Conservation (phyloP, 352 stramenopile species). For the Phytophthora chlamydospora region DNA sequence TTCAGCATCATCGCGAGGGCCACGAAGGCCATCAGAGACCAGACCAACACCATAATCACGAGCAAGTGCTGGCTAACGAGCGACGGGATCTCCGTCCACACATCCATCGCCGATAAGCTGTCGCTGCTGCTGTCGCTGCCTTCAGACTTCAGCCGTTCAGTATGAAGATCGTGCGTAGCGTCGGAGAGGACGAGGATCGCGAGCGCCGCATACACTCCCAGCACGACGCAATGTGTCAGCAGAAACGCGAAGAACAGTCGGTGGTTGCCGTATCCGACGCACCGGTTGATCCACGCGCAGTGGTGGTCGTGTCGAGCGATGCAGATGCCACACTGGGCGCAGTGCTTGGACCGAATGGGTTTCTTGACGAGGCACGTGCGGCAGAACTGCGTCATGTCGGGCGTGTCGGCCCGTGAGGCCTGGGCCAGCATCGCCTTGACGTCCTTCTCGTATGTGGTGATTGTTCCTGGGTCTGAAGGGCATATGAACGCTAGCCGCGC, state of each 20-base stretch:
- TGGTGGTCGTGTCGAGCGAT: constrained; percentile 89
- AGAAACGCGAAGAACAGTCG: constrained; percentile 82
- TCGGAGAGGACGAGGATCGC: constrained; percentile 49
- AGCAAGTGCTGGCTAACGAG: constrained; percentile 62
- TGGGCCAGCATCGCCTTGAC: constrained; percentile 58
- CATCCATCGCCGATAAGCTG: constrained; percentile 49
- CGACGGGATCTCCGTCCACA: constrained; percentile 65
- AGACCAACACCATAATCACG: constrained; percentile 65
- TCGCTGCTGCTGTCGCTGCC: constrained; percentile 22
- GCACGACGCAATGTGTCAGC: constrained; percentile 59
- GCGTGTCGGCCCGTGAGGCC: constrained; percentile 45
- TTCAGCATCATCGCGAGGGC: constrained; percentile 67
- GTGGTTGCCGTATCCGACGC: constrained; percentile 83
- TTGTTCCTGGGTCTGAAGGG: constrained; percentile 60
- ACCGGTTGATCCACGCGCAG: constrained; percentile 88
- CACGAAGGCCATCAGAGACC: constrained; percentile 50
- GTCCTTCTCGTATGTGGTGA: constrained; percentile 60
- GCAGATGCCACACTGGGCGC: constrained; percentile 73
- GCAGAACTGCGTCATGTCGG: constrained; percentile 60
- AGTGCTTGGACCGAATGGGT: constrained; percentile 84
- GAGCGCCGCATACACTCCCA: constrained; percentile 56
- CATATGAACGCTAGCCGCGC: constrained; percentile 55
- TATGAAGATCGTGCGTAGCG: constrained; percentile 40
- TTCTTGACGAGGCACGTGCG: constrained; percentile 75
- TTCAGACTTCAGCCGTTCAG: constrained; percentile 28